Evolutionary conservation across 2,329 filamentous ascomycete genomes (phyloP).

Genomic region (Stagonosporopsis rhizophila): DNA sequence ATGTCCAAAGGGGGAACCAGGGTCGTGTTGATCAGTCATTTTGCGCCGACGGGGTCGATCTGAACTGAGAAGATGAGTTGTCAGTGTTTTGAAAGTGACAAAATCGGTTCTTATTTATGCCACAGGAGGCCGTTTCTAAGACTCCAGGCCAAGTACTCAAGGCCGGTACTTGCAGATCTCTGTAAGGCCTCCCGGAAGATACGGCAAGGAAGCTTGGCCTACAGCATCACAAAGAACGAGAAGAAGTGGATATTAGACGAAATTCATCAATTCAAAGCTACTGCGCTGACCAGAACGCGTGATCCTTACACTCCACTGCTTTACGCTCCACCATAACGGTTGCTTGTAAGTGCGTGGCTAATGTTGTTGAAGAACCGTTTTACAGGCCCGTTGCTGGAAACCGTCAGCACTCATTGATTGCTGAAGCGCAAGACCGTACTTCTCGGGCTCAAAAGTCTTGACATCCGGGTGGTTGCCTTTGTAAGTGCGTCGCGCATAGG

Average conservation of each 20-base stretch:
- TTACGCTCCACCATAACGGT: conserved; percentile 9
- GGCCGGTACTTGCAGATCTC: neutral
- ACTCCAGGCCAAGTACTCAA: neutral
- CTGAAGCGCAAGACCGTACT: neutral
- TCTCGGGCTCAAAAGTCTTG: conserved; percentile 11
- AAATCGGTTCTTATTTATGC: neutral
- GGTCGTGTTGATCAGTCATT: neutral
- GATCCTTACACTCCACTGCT: neutral
- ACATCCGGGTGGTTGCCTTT: conserved; percentile 8
- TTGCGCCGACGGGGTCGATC: neutral
- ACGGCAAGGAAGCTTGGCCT: neutral
- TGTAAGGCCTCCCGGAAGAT: neutral
- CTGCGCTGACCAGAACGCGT: neutral
- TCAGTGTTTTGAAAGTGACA: neutral
- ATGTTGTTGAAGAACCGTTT: conserved; percentile 16
- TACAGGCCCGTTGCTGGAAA: neutral
- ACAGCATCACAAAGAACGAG: neutral
- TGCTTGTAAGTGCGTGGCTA: conserved; percentile 1
- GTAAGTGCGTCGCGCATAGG: conserved; percentile 13
- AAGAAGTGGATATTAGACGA: neutral
- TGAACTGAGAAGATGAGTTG: neutral
- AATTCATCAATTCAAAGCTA: neutral
- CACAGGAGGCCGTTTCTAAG: neutral
- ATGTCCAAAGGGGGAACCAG: no score
- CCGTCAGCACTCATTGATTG: neutral